A percentile compares a stretch with the other conserved stretches of the same genome.
phyloP scores from a whole-genome alignment of 345 rosid genomes.

The Eucalyptus tenuipes region DNA sequence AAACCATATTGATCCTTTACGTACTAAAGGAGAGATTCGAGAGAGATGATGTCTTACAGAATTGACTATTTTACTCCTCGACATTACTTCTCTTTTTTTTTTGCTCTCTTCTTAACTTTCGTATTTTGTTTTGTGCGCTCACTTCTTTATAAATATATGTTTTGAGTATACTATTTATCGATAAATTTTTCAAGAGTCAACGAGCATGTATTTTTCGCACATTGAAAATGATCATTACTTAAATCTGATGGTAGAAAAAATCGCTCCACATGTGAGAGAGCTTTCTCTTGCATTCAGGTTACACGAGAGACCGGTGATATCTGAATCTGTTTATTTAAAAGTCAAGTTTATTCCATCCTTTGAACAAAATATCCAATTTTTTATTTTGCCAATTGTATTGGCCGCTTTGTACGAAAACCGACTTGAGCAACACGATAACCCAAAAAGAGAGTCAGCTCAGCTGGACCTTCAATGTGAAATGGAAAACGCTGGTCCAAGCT shows the following conservation, averaged over 20 bases:
- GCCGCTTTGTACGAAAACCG: background rate
- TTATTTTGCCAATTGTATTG: background rate
- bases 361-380: accelerated
- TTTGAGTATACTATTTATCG: too few relatives aligned
- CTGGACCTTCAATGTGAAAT: background rate
- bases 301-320: too few relatives aligned
- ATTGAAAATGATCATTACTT: too few relatives aligned
- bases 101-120: background rate
- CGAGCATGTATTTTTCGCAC: too few relatives aligned
- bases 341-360: background rate
- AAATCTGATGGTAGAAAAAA: too few relatives aligned
- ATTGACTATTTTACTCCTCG: background rate
- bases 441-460: background rate
- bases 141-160: too few relatives aligned
- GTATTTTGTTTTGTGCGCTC: accelerated
- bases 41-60: accelerated
- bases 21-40: background rate
- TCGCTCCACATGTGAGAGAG: too few relatives aligned
- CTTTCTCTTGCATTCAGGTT: too few relatives aligned
- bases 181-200: too few relatives aligned
- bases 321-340: background rate
- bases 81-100: background rate
- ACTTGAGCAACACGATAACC: background rate
- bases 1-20: too few relatives aligned
- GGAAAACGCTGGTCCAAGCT: background rate